These are phyloP conservation scores for Phaeophleospora eucalypticola DNA, from an alignment of 2,329 filamentous ascomycete genomes.

Conservation along the genomic window DNA sequence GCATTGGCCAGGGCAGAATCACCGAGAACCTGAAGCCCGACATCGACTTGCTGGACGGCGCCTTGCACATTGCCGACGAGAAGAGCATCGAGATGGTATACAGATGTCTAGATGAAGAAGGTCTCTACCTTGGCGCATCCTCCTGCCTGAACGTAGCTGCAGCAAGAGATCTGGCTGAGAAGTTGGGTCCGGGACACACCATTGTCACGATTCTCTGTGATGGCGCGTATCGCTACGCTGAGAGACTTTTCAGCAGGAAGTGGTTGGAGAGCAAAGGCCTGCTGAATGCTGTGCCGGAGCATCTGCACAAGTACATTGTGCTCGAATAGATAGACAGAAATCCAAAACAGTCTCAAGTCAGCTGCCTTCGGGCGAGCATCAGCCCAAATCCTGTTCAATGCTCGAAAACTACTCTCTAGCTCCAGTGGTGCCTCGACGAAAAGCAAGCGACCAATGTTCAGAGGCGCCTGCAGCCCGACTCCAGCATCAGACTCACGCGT, in stretches of 20 bases:
- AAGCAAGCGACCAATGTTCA: no score
- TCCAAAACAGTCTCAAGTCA: no score
- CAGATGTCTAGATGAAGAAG: slow-evolving; percentile 90
- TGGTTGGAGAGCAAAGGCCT: slow-evolving; percentile 88
- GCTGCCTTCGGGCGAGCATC: no score
- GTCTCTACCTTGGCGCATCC: slow-evolving; percentile 89
- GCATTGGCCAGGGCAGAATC: slow-evolving; percentile 91
- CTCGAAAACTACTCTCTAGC: no score
- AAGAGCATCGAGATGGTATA: slow-evolving; percentile 98
- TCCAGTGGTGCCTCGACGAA: no score
- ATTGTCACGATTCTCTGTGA: slow-evolving; percentile 94
- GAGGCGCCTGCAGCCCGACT: no score
- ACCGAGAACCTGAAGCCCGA: slow-evolving; percentile 93
- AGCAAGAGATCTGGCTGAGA: slow-evolving; percentile 87
- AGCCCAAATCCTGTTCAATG: no score
- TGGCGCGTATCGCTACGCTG: slow-evolving; percentile 95
- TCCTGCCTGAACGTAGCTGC: slow-evolving; percentile 93
- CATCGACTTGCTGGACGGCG: slow-evolving; percentile 77
- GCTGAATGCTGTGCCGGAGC: slow-evolving; percentile 73
- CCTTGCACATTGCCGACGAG: slow-evolving; percentile 80
- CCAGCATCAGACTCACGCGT: no score
- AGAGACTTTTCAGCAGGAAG: slow-evolving; percentile 83
- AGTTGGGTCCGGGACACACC: slow-evolving; percentile 80
- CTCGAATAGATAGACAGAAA: slow-evolving; percentile 55
- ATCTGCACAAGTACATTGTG: slow-evolving; percentile 90